Evolutionary conservation across 257 asterid species (phyloP).

Genomic region (Voacanga thouarsii): DNA sequence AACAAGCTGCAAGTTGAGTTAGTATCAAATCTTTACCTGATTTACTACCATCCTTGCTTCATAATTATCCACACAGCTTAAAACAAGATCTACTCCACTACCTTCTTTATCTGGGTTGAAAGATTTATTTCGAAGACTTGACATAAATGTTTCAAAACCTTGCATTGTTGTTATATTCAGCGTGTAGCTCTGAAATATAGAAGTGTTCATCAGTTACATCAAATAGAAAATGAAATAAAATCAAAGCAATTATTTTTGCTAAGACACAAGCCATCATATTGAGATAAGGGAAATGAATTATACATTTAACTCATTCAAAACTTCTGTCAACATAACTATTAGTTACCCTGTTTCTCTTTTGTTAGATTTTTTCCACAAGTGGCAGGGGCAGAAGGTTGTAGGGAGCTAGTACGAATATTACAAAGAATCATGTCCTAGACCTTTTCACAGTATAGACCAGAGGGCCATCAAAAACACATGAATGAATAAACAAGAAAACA

Average conservation of each 20-base stretch:
- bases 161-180: conserved; percentile 89
- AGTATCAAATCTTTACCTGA: conserved; percentile 56
- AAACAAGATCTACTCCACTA: conserved; percentile 81
- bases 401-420: background rate
- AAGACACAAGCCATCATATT: background rate
- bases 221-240: background rate
- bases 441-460: background rate
- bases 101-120: conserved; percentile 71
- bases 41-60: conserved; percentile 99
- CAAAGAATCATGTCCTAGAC: background rate
- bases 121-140: conserved; percentile 72
- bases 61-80: conserved; percentile 97
- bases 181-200: conserved; percentile 77
- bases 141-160: conserved; percentile 90
- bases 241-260: background rate
- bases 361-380: background rate
- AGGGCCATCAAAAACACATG: background rate
- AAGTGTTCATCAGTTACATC: conserved; percentile 15
- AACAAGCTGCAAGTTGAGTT: conserved; percentile 1
- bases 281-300: background rate
- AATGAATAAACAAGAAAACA: background rate
- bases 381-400: background rate
- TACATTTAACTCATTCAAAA: background rate
- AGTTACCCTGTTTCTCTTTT: background rate
- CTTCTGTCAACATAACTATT: background rate